These are phyloP conservation scores for Plasmodium blacklocki DNA, from an alignment of 169 alveolate species.

Conservation along the genomic window DNA sequence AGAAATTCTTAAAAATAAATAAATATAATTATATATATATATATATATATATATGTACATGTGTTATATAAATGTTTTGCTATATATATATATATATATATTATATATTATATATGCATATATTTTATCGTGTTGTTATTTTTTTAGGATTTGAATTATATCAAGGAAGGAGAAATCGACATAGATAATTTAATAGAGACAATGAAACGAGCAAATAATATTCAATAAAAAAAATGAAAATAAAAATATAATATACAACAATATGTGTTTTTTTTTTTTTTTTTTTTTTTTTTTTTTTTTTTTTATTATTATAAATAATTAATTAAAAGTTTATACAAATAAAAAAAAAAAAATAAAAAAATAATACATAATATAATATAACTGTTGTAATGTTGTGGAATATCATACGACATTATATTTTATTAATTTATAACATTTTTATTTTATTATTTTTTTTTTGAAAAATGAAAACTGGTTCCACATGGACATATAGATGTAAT, in stretches of 20 bases:
- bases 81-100: too few relatives aligned
- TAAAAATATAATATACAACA: too few relatives aligned
- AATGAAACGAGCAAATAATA: slow-evolving; percentile 44
- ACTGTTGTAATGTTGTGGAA: background rate
- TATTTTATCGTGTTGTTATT: background rate
- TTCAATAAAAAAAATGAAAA: background rate
- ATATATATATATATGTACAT: too few relatives aligned
- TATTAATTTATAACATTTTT: slow-evolving; percentile 8
- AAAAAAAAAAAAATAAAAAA: too few relatives aligned
- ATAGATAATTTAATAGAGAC: slow-evolving; percentile 52
- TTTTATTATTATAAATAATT: too few relatives aligned
- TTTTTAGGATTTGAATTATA: slow-evolving; percentile 34
- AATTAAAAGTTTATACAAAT: too few relatives aligned
- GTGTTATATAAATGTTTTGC: too few relatives aligned
- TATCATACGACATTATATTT: background rate
- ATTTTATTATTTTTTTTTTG: slow-evolving; percentile 19
- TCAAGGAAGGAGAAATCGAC: slow-evolving; percentile 74
- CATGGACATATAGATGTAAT: slow-evolving; percentile 70
- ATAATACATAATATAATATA: background rate
- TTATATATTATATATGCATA: background rate
- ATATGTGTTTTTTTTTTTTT: too few relatives aligned
- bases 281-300: too few relatives aligned
- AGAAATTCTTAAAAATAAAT: too few relatives aligned
- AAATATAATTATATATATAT: too few relatives aligned
- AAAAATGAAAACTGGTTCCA: slow-evolving; percentile 70